Evolutionary conservation across 1,284 basidiomycete species (phyloP).

Genomic region (Rhodotorula sp.): DNA sequence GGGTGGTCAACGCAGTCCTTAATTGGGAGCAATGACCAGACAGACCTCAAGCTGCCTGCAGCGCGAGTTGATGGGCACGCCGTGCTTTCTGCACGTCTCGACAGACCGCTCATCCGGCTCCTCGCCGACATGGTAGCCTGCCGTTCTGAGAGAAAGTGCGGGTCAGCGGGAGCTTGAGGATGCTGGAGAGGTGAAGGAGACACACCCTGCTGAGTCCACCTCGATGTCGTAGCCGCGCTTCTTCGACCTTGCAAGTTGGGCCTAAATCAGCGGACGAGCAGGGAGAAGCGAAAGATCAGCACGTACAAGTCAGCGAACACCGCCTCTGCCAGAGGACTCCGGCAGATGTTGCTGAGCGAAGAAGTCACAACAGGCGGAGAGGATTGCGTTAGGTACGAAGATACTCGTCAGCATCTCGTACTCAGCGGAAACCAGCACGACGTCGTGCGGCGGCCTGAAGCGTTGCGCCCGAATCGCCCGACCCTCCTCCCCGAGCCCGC

Average conservation of each 20-base stretch:
- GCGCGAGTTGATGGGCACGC: slow-evolving; percentile 39
- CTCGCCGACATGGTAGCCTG: slow-evolving; percentile 45
- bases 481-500: too few relatives aligned
- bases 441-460: neutral
- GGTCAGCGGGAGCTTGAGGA: neutral
- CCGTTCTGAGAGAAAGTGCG: slow-evolving; percentile 13
- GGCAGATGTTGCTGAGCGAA: slow-evolving; percentile 32
- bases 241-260: slow-evolving; percentile 6
- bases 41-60: slow-evolving; percentile 37
- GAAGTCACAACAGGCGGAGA: neutral
- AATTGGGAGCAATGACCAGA: too few relatives aligned
- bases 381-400: neutral
- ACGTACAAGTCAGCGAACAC: slow-evolving; percentile 37
- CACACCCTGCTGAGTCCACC: slow-evolving; percentile 39
- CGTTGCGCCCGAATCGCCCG: neutral
- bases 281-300: too few relatives aligned
- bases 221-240: slow-evolving; percentile 34
- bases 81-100: slow-evolving; percentile 37
- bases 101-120: slow-evolving; percentile 33
- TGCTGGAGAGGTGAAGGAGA: neutral
- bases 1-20: neutral
- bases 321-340: slow-evolving; percentile 43
- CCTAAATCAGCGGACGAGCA: too few relatives aligned
- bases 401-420: neutral
- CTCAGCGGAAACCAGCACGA: neutral